Evolutionary conservation across 306 rosid genomes (phyloP), one percentile per base, ranked within the genome.

Genomic region (Delonix regia): DNA sequence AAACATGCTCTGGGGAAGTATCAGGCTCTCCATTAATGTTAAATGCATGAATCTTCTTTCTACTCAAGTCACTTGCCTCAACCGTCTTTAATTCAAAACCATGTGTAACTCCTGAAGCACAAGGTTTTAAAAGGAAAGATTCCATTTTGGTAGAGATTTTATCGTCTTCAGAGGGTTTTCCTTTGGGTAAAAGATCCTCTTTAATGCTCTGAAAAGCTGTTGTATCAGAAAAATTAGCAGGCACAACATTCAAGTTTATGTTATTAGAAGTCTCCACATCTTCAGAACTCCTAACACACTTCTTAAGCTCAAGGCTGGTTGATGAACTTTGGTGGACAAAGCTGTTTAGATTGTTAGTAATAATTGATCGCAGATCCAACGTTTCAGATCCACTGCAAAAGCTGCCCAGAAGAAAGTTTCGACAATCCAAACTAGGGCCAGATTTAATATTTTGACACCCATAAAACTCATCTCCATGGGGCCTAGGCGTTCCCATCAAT

Each of bases 171-270:
- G 39, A 44, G 16, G 69, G 73, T 42, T 78, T 78, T 42, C 68
- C 83, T 62, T 56, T 51, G 36, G 24, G 65, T 41, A 28, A 63
- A 28, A 47, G 75, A 49, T 81, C 82, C 21, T 53, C 77, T 73
- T 80, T 77, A 42, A 25, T 68, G 63, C 84, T 75, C 56, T 68
- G 79, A 16, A 67, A 76, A 74, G 42, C 75, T 25, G 45, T 21
- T 19, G 71, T 55, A 59, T 83, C 87, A 28, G 76, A 76, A 78
- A 48, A 83, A 75, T 60, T 65, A 69, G 36, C 30, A 36, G 90
- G 88, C 64, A 67, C 34, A 14, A 81, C 68, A 86, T 89, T 91
- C 80, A 88, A 83, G 89, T 91, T 85, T 56, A 88, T 59, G 76
- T 71, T 77, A 49, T 78, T 78, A 12, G 24, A 34, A 49, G 80